These are phyloP conservation scores for Talaromyces sp. DNA, from an alignment of 2,329 filamentous ascomycete genomes.

Conservation along the genomic window DNA sequence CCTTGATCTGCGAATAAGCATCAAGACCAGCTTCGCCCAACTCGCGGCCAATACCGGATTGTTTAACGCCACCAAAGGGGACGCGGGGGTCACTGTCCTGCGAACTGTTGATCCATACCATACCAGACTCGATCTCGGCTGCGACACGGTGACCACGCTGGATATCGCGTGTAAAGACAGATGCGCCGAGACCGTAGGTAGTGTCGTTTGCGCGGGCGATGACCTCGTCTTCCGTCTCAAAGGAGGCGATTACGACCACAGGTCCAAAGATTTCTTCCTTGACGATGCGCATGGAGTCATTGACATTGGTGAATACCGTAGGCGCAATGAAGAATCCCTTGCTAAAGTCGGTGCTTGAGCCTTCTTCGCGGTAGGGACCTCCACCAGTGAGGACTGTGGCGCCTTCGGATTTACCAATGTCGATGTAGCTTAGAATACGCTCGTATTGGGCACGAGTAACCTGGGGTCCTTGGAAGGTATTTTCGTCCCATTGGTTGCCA, in stretches of 20 bases:
- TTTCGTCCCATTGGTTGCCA: conserved; percentile 44
- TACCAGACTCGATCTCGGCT: conserved; percentile 46
- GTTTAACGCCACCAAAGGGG: conserved; percentile 48
- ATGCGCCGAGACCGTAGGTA: conserved; percentile 44
- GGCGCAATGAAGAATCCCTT: conserved; percentile 44
- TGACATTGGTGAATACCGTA: conserved; percentile 40
- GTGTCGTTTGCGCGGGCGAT: conserved; percentile 42
- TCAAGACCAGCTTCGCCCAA: conserved; percentile 44
- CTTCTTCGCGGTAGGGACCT: conserved; percentile 31
- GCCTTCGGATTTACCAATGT: conserved; percentile 43
- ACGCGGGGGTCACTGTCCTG: conserved; percentile 44
- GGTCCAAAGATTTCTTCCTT: conserved; percentile 48
- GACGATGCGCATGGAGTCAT: conserved; percentile 38
- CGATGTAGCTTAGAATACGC: conserved; percentile 44
- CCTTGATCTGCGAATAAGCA: conserved; percentile 42
- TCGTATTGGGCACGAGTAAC: conserved; percentile 48
- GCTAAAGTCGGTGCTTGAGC: conserved; percentile 38
- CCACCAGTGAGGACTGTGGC: conserved; percentile 41
- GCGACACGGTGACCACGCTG: conserved; percentile 44
- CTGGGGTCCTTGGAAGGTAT: conserved; percentile 47
- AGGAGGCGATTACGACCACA: conserved; percentile 42
- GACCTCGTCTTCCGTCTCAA: conserved; percentile 42
- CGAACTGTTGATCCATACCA: conserved; percentile 49
- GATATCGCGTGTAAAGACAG: conserved; percentile 46
- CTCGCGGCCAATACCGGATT: conserved; percentile 53